Evolutionary conservation across 2,329 filamentous ascomycete species (phyloP), one percentile per base, ranked within the genome.

Genomic region (Diplocarpon mali): DNA sequence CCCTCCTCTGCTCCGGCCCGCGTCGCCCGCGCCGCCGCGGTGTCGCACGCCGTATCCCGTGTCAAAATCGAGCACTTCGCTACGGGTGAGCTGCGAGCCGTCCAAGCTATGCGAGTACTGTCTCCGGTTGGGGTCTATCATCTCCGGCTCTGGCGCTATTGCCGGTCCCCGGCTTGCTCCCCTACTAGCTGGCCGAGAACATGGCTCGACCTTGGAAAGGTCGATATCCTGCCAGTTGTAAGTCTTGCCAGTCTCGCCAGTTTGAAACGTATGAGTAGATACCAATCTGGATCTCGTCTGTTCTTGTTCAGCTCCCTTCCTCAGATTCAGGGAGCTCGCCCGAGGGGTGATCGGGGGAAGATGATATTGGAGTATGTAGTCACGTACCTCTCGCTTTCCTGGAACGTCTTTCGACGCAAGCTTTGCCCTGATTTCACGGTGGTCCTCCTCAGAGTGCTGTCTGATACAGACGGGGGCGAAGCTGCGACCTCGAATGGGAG

Each of bases 21-120:
- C 9, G 28, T 51, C 44, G 17, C 46, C 45, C 20, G 44, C 49
- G 15, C 48, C 45, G 17, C 50, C 45, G 42, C 50, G 42, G 34
- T 50, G 48, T 28, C 47, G 45, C 38, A 49, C 40, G 27, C 41
- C 49, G 46, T 52, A 55, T 20, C 53, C 55, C n/a, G 49, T 46
- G 35, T 53, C 46, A 31, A 60, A 57, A 35, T 59, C 55, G 30
- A 60, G 32, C 9, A 48, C 51, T 24, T 55, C 56, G 34, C 49
- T 53, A 24, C 48, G 47, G 27, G 47, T 46, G 11, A 47, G 17
- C 7, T 47, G 31, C 14, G 52, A 54, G 12, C 53, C 56, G 47
- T 57, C 51, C 24, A 52, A 48, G 32, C 55, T 60, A 12, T 55
- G 46, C 7, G 47, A 42, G 37, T 47, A 48, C 13, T 9, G 36